Base-by-base conservation (phyloP, 1,139 yeast species). In the Blastobotrys petasosporus region DNA sequence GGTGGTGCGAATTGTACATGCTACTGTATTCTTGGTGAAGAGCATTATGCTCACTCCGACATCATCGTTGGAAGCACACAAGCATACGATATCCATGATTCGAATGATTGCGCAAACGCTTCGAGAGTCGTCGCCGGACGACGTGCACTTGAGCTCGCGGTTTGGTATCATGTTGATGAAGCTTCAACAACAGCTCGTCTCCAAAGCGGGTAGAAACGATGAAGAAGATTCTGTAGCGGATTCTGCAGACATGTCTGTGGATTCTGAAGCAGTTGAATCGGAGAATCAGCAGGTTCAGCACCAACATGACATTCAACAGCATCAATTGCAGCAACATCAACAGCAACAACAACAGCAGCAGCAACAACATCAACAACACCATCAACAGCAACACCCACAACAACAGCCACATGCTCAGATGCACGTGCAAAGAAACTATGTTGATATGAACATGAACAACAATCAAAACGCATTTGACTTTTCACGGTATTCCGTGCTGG, bases 21-120 rank as follows among this genome's bases (percentile, higher is more conserved):
- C 96, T 0, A 90, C 87, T 5, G 94, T 95, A 2, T 90, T 88
- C 61, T 76, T 90, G 46, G 94, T 90, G 9, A 88, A 88, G 62
- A 85, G 94, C 59, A 82, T 84, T 12, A 54, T 63, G 43, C 55
- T 64, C 20, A 58, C 66, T 6, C 61, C 61, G 57, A 65, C 84
- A 46, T 80, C 88, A 0, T 71, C 62, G 12, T 57, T 57, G 42
- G 60, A 58, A 28, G 54, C 60, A 25, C 63, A 65, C 35, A 86
- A 80, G 46, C 92, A 84, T 49, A 82, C 86, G 13, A 71, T 85
- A 31, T 74, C 74, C 32, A 74, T 80, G 41, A 80, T 88, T 47
- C 84, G 81, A 56, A 74, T 75, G 43, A 85, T 94, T 1, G 94
- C 95, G 0, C 74, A 79, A 20, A 81, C 85, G 1, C 66, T 88